These are phyloP conservation scores for Colletotrichum phormii DNA, from an alignment of 2,329 filamentous ascomycete species.

Conservation along the genomic window DNA sequence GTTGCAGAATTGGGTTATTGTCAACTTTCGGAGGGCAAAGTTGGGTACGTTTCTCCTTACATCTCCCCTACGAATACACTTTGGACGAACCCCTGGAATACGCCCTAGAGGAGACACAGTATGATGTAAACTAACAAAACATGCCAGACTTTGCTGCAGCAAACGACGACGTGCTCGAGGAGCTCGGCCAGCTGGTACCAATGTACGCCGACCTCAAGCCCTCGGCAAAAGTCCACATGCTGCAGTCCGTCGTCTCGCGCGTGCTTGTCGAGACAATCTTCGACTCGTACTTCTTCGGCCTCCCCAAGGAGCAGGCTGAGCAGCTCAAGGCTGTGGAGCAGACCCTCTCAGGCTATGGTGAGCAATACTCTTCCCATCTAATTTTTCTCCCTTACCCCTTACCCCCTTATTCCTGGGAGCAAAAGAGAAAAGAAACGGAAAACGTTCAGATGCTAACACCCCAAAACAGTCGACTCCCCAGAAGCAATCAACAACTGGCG, in stretches of 20 bases:
- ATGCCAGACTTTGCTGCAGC: conserved; percentile 56
- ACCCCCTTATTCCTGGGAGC: too few relatives aligned
- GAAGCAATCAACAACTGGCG: conserved; percentile 75
- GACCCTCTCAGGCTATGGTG: conserved; percentile 49
- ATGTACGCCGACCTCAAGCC: conserved; percentile 67
- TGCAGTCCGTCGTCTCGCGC: conserved; percentile 71
- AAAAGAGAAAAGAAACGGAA: not conserved
- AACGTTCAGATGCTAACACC: not conserved
- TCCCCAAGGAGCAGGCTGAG: conserved; percentile 64
- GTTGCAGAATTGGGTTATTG: conserved; percentile 80
- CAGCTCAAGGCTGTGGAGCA: conserved; percentile 63
- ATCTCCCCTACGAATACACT: not conserved
- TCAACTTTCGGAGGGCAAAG: conserved; percentile 73
- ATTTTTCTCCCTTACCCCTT: not conserved
- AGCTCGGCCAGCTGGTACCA: conserved; percentile 63
- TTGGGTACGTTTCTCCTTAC: conserved; percentile 56
- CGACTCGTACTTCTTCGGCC: conserved; percentile 71
- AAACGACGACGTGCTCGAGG: conserved; percentile 53
- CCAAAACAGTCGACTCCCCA: conserved; percentile 51
- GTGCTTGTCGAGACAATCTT: conserved; percentile 73
- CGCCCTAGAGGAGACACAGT: not conserved
- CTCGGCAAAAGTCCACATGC: conserved; percentile 68
- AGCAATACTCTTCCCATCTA: conserved; percentile 5
- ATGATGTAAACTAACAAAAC: conserved; percentile 26
- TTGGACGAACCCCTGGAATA: not conserved